phyloP scores from a whole-genome alignment of 495 filamentous ascomycete genomes.

The Entonaema liquescens region DNA sequence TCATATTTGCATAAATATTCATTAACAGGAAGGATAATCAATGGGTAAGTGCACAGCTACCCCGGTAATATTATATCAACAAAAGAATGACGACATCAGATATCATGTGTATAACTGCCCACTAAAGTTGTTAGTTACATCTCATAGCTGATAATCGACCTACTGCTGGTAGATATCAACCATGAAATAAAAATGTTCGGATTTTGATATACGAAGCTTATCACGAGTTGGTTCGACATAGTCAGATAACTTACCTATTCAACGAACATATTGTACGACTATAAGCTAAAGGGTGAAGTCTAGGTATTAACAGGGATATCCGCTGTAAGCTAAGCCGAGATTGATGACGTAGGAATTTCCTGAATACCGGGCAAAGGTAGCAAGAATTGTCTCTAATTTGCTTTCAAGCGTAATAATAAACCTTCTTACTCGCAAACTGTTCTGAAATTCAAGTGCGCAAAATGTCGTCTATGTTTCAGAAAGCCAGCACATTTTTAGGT shows the following conservation, averaged over 20 bases:
- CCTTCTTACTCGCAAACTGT: neutral
- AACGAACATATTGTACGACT: neutral
- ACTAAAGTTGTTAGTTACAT: neutral
- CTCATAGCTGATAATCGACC: neutral
- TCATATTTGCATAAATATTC: neutral
- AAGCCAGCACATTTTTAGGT: slow-evolving; percentile 33
- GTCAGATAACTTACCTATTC: neutral
- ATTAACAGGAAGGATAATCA: neutral
- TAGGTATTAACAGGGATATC: slow-evolving; percentile 10
- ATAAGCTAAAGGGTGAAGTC: slow-evolving; percentile 1
- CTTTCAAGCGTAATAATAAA: neutral
- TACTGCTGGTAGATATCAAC: neutral
- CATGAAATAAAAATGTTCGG: neutral
- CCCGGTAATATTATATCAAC: neutral
- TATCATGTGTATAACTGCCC: neutral
- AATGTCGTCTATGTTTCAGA: slow-evolving; percentile 40
- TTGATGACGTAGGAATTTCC: slow-evolving; percentile 32
- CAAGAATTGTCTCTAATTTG: neutral
- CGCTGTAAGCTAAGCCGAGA: slow-evolving; percentile 9
- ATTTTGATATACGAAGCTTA: neutral
- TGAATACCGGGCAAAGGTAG: slow-evolving; percentile 8
- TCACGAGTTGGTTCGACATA: neutral
- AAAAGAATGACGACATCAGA: neutral
- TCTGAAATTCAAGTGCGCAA: neutral
- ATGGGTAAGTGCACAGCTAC: neutral